Evolutionary conservation across 805 yeast species (phyloP).

Genomic region (Ogataea henricii): DNA sequence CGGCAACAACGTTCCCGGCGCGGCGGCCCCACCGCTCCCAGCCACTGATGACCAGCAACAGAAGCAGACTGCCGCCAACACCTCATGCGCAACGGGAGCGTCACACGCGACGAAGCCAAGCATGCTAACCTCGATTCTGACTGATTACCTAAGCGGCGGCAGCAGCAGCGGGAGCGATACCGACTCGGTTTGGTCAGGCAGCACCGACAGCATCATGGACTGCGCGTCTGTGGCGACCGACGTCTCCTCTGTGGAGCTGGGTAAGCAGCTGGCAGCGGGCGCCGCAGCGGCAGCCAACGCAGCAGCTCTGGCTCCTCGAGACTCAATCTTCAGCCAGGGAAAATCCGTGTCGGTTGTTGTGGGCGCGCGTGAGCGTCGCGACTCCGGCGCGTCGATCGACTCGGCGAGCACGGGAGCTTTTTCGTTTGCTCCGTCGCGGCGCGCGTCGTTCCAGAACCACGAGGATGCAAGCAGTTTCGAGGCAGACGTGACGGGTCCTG

Average conservation of each 20-base stretch:
- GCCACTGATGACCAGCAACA: not conserved
- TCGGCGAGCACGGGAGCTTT: constrained; percentile 3
- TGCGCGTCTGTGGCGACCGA: constrained; percentile 19
- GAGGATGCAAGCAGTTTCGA: constrained; percentile 3
- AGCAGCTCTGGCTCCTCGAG: constrained; percentile 4
- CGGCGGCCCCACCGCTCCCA: not conserved
- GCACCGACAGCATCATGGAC: constrained; percentile 6
- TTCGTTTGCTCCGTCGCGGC: constrained; percentile 7
- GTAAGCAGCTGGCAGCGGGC: not conserved
- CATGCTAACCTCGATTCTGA: constrained; percentile 20
- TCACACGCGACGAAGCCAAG: constrained; percentile 17
- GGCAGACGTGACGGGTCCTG: not conserved
- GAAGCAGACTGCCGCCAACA: not conserved
- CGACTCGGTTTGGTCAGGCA: constrained; percentile 5
- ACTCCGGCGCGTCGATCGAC: constrained; percentile 1
- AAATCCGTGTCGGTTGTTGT: constrained; percentile 17
- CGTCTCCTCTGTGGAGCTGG: constrained; percentile 12
- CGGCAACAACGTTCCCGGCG: constrained; percentile 11
- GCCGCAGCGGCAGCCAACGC: not conserved
- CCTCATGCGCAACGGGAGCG: not conserved
- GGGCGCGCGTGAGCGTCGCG: not conserved
- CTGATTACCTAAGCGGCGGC: constrained; percentile 19
- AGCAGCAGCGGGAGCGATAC: constrained; percentile 13
- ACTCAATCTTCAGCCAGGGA: constrained; percentile 22
- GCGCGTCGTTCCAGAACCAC: constrained; percentile 5